These are phyloP conservation scores for Coriaria nepalensis DNA, from an alignment of 306 rosid species.

Conservation along the genomic window DNA sequence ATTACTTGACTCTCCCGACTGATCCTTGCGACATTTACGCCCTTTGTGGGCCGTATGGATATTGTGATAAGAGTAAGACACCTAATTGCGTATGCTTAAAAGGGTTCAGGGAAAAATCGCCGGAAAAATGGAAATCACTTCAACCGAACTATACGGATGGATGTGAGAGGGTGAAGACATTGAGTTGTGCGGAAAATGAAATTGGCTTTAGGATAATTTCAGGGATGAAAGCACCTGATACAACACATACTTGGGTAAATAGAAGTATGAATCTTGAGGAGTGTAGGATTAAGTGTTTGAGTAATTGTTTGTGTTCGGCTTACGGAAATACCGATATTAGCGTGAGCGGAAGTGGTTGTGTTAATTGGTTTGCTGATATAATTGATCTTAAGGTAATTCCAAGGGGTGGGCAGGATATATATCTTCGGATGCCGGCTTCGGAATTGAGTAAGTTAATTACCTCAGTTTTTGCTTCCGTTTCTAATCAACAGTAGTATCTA, in stretches of 20 bases:
- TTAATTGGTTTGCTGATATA: slow-evolving; percentile 19
- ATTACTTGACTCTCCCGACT: slow-evolving; percentile 14
- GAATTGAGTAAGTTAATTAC: slow-evolving; percentile 1
- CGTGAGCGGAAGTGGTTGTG: slow-evolving; percentile 11
- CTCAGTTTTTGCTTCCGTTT: neutral
- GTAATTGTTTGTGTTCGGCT: slow-evolving; percentile 24
- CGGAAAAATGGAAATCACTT: slow-evolving; percentile 14
- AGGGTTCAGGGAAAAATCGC: slow-evolving; percentile 25
- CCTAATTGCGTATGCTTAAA: slow-evolving; percentile 19
- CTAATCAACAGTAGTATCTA: neutral
- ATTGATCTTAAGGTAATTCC: slow-evolving; percentile 12
- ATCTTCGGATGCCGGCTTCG: slow-evolving; percentile 6
- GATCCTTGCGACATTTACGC: slow-evolving; percentile 14
- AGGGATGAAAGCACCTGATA: neutral
- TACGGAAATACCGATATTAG: slow-evolving; percentile 9
- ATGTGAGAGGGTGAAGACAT: slow-evolving; percentile 19
- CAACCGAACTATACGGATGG: slow-evolving; percentile 26
- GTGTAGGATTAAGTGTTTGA: slow-evolving; percentile 14
- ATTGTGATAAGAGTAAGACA: slow-evolving; percentile 6
- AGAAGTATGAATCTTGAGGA: neutral
- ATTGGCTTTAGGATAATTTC: slow-evolving; percentile 6
- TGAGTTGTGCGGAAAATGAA: slow-evolving; percentile 22
- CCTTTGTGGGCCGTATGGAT: slow-evolving; percentile 22
- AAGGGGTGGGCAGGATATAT: slow-evolving; percentile 4
- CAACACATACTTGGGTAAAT: neutral